These are phyloP conservation scores for Leucoagaricus sp. DNA, from an alignment of 1,284 basidiomycete genomes.

Conservation along the genomic window DNA sequence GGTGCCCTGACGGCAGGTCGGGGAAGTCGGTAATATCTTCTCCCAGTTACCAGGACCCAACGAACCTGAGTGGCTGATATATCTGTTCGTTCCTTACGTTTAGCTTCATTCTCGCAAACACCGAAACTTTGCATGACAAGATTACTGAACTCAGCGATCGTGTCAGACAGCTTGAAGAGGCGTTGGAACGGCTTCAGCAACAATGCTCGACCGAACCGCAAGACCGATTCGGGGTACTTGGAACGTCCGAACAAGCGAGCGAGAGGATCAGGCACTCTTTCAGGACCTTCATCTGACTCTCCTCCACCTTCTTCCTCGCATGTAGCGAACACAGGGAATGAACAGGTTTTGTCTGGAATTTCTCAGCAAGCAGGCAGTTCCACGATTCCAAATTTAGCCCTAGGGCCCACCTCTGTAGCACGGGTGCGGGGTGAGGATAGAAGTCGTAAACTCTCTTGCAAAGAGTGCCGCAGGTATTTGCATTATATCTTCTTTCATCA, in stretches of 20 bases:
- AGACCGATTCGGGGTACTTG: conserved; percentile 8
- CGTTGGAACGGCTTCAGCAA: conserved; percentile 44
- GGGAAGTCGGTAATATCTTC: conserved; percentile 43
- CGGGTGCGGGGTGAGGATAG: conserved; percentile 30
- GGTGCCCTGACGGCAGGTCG: conserved; percentile 50
- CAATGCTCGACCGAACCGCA: conserved; percentile 44
- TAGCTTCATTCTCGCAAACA: conserved; percentile 65
- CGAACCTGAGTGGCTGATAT: conserved; percentile 8
- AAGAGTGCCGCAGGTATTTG: conserved; percentile 54
- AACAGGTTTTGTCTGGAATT: not conserved
- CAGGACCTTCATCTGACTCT: not conserved
- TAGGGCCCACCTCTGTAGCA: not conserved
- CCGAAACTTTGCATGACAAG: conserved; percentile 63
- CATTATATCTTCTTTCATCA: not conserved
- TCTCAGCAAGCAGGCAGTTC: conserved; percentile 2
- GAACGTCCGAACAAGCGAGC: conserved; percentile 7
- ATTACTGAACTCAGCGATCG: conserved; percentile 59
- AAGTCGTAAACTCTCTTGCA: conserved; percentile 53
- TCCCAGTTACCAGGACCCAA: not conserved
- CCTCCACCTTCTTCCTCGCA: not conserved
- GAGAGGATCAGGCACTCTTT: conserved; percentile 1
- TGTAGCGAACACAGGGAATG: not conserved
- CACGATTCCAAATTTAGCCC: not conserved
- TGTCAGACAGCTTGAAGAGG: conserved; percentile 61
- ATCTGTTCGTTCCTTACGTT: not conserved